Percentiles rank a stretch among this genome's conserved stretches.
phyloP scores from a whole-genome alignment of 768 basidiomycete genomes.

The Strobilomyces confusus region DNA sequence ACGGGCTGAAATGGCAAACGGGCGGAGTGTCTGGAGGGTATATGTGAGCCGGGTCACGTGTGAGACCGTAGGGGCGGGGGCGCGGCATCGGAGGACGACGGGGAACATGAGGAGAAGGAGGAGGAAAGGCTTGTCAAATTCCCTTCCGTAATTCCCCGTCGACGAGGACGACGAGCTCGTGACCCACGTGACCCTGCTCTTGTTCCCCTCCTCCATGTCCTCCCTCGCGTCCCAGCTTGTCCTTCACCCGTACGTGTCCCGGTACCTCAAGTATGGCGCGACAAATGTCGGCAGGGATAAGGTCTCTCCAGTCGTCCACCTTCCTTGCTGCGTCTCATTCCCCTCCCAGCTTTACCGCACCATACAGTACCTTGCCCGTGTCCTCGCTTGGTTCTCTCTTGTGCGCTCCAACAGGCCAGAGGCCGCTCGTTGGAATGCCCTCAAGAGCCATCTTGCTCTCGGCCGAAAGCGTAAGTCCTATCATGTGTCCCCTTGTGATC shows the following conservation, averaged over 20 bases:
- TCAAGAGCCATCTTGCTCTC: conserved; percentile 81
- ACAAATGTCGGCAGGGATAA: conserved; percentile 92
- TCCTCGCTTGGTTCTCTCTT: conserved; percentile 81
- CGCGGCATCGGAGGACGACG: conserved; percentile 11
- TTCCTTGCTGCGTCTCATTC: background rate
- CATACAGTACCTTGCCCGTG: conserved; percentile 85
- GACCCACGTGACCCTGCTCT: conserved; percentile 25
- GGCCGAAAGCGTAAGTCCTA: conserved; percentile 70
- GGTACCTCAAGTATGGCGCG: conserved; percentile 67
- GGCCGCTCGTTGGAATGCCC: conserved; percentile 73
- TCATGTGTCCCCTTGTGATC: background rate
- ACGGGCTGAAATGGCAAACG: conserved; percentile 30
- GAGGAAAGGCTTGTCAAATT: background rate
- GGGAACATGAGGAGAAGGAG: conserved; percentile 11
- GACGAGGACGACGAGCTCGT: no score
- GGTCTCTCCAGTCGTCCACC: conserved; percentile 36
- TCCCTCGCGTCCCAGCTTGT: conserved; percentile 69
- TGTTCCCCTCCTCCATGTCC: conserved; percentile 15
- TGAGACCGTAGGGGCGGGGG: background rate
- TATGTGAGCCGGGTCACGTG: conserved; percentile 22
- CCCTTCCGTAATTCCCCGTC: conserved; percentile 12
- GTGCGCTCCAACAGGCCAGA: conserved; percentile 65
- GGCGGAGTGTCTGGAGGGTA: background rate
- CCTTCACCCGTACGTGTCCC: conserved; percentile 78
- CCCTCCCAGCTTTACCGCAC: conserved; percentile 73